phyloP scores from a whole-genome alignment of 495 filamentous ascomycete genomes.

The Ramalina peruviana region DNA sequence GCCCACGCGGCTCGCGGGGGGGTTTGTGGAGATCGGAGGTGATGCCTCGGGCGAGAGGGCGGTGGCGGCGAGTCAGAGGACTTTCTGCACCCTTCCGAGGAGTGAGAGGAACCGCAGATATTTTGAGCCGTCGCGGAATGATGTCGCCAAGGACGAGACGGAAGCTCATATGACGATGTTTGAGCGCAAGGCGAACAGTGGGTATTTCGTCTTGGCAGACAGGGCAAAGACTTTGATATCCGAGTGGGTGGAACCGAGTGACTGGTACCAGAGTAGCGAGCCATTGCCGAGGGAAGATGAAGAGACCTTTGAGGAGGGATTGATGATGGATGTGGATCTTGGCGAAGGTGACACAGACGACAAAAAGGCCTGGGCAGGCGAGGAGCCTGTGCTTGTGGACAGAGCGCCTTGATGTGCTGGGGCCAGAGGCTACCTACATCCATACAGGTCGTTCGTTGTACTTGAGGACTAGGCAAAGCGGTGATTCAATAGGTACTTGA shows the following conservation, averaged over 20 bases:
- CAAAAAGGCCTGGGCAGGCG: not conserved
- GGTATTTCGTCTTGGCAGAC: constrained; percentile 52
- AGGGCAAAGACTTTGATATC: constrained; percentile 48
- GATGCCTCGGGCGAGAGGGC: constrained; percentile 21
- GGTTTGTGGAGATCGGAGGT: constrained; percentile 22
- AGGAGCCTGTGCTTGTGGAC: not conserved
- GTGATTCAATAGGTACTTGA: no score
- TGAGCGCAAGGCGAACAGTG: constrained; percentile 62
- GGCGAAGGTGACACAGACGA: not conserved
- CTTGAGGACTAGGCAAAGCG: no score
- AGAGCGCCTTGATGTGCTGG: not conserved
- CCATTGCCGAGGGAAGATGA: not conserved
- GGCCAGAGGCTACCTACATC: no score
- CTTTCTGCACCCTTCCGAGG: constrained; percentile 72
- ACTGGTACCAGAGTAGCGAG: constrained; percentile 6
- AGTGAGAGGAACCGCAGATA: constrained; percentile 31
- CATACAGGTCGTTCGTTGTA: no score
- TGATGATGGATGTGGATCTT: not conserved
- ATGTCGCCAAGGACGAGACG: constrained; percentile 63
- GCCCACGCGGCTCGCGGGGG: constrained; percentile 14
- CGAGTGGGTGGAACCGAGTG: constrained; percentile 26
- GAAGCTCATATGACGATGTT: constrained; percentile 87
- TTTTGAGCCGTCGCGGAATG: constrained; percentile 41
- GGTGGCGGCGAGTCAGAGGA: constrained; percentile 35
- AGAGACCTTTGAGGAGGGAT: not conserved